Evolutionary conservation across 495 filamentous ascomycete species (phyloP), one percentile per base, ranked within the genome.

Genomic region (Penicillium parvum): DNA sequence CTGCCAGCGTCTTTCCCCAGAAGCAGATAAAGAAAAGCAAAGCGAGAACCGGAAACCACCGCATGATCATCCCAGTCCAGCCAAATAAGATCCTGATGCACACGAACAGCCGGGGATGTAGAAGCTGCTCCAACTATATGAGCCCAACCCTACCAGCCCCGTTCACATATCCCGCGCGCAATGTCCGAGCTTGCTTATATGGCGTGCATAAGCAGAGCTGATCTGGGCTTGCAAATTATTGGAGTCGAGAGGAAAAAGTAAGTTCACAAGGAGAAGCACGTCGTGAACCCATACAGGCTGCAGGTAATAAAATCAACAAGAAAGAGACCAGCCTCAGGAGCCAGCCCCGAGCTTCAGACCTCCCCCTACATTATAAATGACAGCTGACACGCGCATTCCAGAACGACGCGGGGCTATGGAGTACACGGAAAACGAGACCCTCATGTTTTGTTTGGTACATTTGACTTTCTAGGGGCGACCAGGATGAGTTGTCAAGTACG

Each of bases 401-500:
- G 47, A 45, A 50, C 17, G 32, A 40, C 29, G 37, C 41, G 47
- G 41, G 47, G 32, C 17, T 27, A 19, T n/a, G n/a, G n/a, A n/a
- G n/a, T n/a, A n/a, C n/a, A 19, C 29, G 28, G 33, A 35, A 40
- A 7, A 9, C 19, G n/a, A 10, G 3, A 11, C 26, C 10, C 20
- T n/a, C n/a, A n/a, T n/a, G n/a, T n/a, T 40, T 50, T 50, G 28
- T 40, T 50, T 27, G 23, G n/a, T n/a, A n/a, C 17, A 50, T 50
- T 50, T 50, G 40, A 35, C 40, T 43, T 50, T 47, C 32, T 25
- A 17, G 36, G 36, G 43, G 32, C 25, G 41, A 41, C 41, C 25
- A 32, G 36, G 36, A 41, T n/a, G n/a, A 50, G 34, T 50, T 41
- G 47, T 37, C 37, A 50, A 50, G 27, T n/a, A n/a, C 26, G 36